Conservation (phyloP, 2,329 filamentous ascomycete species). For the Aspergillus neoniger region DNA sequence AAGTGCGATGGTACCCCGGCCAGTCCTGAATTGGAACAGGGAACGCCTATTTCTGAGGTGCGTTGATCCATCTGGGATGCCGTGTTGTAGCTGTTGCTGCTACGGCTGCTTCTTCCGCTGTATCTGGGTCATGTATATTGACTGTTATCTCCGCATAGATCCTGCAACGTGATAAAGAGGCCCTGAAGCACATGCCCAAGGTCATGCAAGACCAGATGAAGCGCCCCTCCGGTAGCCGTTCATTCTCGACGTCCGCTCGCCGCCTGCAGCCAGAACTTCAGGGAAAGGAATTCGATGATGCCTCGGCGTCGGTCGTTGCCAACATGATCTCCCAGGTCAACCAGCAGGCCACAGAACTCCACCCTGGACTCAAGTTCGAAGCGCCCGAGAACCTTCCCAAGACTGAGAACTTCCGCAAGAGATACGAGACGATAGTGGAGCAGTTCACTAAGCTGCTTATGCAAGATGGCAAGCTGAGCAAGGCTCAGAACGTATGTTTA, state of each 20-base stretch:
- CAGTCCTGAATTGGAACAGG: slow-evolving; percentile 63
- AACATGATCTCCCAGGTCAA: slow-evolving; percentile 40
- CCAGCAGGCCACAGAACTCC: slow-evolving; percentile 36
- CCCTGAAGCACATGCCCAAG: slow-evolving; percentile 64
- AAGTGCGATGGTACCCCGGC: slow-evolving; percentile 45
- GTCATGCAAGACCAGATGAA: slow-evolving; percentile 64
- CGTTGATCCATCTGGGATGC: neutral
- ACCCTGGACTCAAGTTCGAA: slow-evolving; percentile 73
- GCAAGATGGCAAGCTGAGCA: slow-evolving; percentile 84
- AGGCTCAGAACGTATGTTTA: slow-evolving; percentile 74
- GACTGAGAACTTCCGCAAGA: slow-evolving; percentile 67
- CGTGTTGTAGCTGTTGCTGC: neutral
- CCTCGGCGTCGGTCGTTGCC: slow-evolving; percentile 37
- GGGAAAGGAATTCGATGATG: slow-evolving; percentile 25
- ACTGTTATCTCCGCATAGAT: slow-evolving; percentile 49
- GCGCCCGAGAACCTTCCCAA: slow-evolving; percentile 68
- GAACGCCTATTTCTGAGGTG: slow-evolving; percentile 68
- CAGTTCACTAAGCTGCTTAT: slow-evolving; percentile 92
- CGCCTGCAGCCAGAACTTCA: slow-evolving; percentile 34
- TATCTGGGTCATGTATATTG: neutral
- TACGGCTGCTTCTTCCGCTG: neutral
- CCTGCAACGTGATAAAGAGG: slow-evolving; percentile 63
- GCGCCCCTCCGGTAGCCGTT: slow-evolving; percentile 48
- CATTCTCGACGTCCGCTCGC: slow-evolving; percentile 60
- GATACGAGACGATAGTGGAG: slow-evolving; percentile 81